phyloP scores from a whole-genome alignment of 805 yeast species.

The Zygoascus bituminiphila region DNA sequence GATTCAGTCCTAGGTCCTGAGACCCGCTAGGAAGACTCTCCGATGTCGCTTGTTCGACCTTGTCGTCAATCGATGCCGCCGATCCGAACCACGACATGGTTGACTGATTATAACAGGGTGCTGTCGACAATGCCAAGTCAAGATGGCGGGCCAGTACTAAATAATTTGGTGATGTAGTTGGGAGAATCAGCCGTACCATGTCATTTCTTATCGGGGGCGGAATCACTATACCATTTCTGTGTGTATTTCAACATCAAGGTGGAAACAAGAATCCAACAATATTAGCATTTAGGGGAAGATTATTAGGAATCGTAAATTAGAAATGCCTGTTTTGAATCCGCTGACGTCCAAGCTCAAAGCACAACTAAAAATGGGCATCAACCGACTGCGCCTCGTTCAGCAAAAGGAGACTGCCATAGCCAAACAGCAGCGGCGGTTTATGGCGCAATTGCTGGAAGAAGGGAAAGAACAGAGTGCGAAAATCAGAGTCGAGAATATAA shows the following conservation, averaged over 20 bases:
- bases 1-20: constrained; percentile 56
- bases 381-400: constrained; percentile 61
- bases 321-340: constrained; percentile 1
- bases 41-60: constrained; percentile 71
- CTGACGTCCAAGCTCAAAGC: constrained; percentile 19
- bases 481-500: constrained; percentile 75
- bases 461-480: constrained; percentile 79
- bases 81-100: constrained; percentile 33
- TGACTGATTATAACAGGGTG: no score
- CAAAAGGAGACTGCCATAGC: constrained; percentile 67
- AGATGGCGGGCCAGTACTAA: no score
- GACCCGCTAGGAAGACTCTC: constrained; percentile 92
- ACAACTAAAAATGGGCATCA: constrained; percentile 56
- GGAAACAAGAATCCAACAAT: neutral
- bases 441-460: constrained; percentile 59
- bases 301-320: neutral
- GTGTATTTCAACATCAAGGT: no score
- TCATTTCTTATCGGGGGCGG: neutral
- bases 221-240: no score
- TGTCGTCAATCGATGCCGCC: constrained; percentile 42
- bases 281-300: neutral
- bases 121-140: no score
- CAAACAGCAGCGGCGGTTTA: constrained; percentile 60
- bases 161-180: neutral
- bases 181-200: neutral